Percentiles rank a stretch among this genome's conserved stretches.
Evolutionary conservation across 306 rosid species (phyloP).

Genomic region (Malus domestica): DNA sequence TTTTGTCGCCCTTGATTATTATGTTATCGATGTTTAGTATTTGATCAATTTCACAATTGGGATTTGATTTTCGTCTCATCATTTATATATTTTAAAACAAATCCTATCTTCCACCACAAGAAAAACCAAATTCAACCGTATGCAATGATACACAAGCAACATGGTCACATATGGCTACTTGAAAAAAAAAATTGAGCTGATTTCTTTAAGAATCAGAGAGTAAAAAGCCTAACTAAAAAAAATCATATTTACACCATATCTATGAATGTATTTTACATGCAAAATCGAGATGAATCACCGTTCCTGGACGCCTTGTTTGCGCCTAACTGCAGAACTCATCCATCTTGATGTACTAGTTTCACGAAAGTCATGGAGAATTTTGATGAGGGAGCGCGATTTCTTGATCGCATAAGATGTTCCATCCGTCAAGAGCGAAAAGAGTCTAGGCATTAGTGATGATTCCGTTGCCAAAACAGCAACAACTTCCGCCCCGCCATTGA

Average conservation of each 20-base stretch:
- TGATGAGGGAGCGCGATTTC: conserved; percentile 63
- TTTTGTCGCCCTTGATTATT: no score
- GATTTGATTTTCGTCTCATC: no score
- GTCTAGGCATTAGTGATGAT: conserved; percentile 39
- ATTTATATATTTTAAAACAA: no score
- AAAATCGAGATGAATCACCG: conserved; percentile 14
- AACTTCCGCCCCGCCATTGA: conserved; percentile 45
- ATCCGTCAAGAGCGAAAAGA: conserved; percentile 49
- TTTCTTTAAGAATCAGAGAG: conserved; percentile 6
- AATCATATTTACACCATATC: not conserved
- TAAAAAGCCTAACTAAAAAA: not conserved
- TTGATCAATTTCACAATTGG: no score
- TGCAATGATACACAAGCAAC: not conserved
- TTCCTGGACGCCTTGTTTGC: conserved; percentile 29
- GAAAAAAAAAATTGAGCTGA: conserved; percentile 26
- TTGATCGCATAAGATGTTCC: conserved; percentile 49
- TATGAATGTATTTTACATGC: conserved; percentile 2
- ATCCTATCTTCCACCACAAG: not conserved
- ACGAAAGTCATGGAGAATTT: conserved; percentile 44
- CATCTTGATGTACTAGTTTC: conserved; percentile 34
- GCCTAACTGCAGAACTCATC: conserved; percentile 22
- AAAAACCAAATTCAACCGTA: not conserved
- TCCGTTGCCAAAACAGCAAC: conserved; percentile 43
- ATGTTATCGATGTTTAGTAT: no score
- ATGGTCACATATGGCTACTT: conserved; percentile 17